A percentile compares a stretch with the other conserved stretches of the same genome.
These are phyloP conservation scores for Xylaria sp. DNA, from an alignment of 2,329 filamentous ascomycete genomes.

Conservation along the genomic window DNA sequence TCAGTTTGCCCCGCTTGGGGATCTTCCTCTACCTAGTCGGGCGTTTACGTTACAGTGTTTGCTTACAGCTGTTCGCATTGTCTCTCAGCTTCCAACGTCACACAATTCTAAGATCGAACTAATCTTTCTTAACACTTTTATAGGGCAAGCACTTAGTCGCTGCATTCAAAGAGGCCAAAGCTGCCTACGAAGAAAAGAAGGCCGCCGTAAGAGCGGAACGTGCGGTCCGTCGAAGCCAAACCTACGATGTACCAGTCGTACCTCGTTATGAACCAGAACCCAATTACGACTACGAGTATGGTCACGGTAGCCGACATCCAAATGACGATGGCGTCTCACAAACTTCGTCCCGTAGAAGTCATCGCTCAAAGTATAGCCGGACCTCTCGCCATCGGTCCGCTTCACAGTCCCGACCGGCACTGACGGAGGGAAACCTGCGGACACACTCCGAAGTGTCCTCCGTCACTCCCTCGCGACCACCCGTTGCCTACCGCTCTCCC, in stretches of 20 bases:
- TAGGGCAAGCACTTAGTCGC: conserved; percentile 90
- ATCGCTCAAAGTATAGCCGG: conserved; percentile 53
- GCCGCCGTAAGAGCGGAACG: conserved; percentile 78
- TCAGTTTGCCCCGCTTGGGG: conserved; percentile 24
- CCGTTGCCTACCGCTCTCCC: conserved; percentile 52
- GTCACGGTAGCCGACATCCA: conserved; percentile 41
- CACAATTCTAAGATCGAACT: conserved; percentile 17
- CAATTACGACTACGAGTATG: conserved; percentile 40
- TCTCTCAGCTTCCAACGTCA: conserved; percentile 19
- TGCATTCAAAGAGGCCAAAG: conserved; percentile 92
- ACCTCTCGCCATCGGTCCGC: conserved; percentile 49
- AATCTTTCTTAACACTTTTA: conserved; percentile 12
- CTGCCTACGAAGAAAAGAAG: conserved; percentile 88
- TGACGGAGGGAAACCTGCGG: conserved; percentile 65
- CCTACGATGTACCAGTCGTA: conserved; percentile 55
- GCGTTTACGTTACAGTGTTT: conserved; percentile 16
- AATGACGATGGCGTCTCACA: conserved; percentile 51
- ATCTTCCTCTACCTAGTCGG: conserved; percentile 17
- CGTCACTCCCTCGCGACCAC: conserved; percentile 56
- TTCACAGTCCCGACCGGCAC: conserved; percentile 51
- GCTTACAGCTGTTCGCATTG: conserved; percentile 16
- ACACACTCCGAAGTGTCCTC: conserved; percentile 64
- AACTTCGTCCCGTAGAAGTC: conserved; percentile 57
- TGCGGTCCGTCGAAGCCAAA: conserved; percentile 69
- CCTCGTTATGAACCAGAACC: conserved; percentile 47